These are phyloP conservation scores for Aspergillus quadrilineatus DNA, from an alignment of 2,329 filamentous ascomycete genomes.

Conservation along the genomic window DNA sequence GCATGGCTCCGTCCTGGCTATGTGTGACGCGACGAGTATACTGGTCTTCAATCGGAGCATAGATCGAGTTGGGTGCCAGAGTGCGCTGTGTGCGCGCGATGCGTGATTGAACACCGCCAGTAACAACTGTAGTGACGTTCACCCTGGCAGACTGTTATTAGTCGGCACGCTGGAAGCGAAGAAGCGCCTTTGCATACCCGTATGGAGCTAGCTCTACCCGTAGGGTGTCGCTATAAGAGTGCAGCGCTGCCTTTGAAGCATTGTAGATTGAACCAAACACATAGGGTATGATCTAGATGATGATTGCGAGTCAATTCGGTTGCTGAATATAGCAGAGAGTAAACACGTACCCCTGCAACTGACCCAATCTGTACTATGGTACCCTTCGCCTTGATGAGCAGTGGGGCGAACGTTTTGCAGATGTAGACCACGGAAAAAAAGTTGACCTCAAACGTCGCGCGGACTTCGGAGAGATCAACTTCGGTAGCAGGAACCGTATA, in stretches of 20 bases:
- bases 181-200: conserved; percentile 29
- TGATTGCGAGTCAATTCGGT: neutral
- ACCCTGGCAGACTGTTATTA: conserved; percentile 36
- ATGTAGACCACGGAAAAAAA: conserved; percentile 59
- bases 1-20: conserved; percentile 55
- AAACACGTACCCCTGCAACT: conserved; percentile 36
- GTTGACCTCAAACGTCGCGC: conserved; percentile 54
- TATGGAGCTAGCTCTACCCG: conserved; percentile 57
- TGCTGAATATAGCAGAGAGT: neutral
- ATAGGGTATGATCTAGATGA: conserved; percentile 41
- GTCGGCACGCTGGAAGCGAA: neutral
- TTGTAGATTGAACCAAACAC: conserved; percentile 54
- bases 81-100: conserved; percentile 55
- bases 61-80: conserved; percentile 51
- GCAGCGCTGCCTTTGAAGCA: conserved; percentile 60
- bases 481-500: conserved; percentile 60
- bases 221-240: conserved; percentile 58
- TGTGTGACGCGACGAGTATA: conserved; percentile 54
- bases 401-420: conserved; percentile 56
- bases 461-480: conserved; percentile 50
- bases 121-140: conserved; percentile 55
- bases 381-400: conserved; percentile 49
- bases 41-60: conserved; percentile 52
- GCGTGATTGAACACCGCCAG: conserved; percentile 60
- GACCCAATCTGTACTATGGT: conserved; percentile 49